Base-by-base conservation (phyloP, 495 filamentous ascomycete species). In the Barbatosphaeria neglecta region DNA sequence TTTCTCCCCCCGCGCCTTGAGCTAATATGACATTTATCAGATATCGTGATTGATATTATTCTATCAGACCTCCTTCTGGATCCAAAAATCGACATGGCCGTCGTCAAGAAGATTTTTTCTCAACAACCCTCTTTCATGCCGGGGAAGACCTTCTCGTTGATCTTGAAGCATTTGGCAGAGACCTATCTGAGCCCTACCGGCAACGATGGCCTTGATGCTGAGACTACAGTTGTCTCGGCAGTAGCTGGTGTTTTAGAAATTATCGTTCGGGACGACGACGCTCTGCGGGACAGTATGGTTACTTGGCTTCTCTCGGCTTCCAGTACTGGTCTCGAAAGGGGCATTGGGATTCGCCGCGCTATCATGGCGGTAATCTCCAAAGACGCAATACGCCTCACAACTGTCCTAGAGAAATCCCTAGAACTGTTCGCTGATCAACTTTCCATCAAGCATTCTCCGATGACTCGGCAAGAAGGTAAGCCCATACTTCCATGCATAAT, bases 381-480 rank as follows among this genome's bases (percentile, higher is more conserved):
- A n/a, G 63, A 78, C 31, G 66, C 65, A 49, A 75, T 67, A 4
- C 60, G 68, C 8, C 60, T 88, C 16, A 66, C 73, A 22, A 61
- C 54, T 4, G 56, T 93, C 10, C 55, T 93, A 16, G 76, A 85
- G 48, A 84, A 79, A 55, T 71, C 70, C 43, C 66, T 95, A 22
- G 65, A 66, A 41, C 74, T 84, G 28, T 95, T 95, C 57, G 85
- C 83, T 10, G 90, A 97, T 52, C 80, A 85, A 44, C 68, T 96
- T 28, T 90, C 83, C 55, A 88, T 96, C 53, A 85, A 81, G 48
- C 87, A 95, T 59, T 78, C 82, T 5, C 82, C 88, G 2, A 76
- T 84, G 18, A 58, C 87, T 27, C 81, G 86, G 51, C 92, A 99
- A 73, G 87, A 96, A 76, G 85, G 87, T 86, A 55, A n/a, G n/a